Percentiles rank a stretch among this genome's conserved stretches.
phyloP scores from a whole-genome alignment of 108 stramenopile species.

The Mayamaea pseudoterrestris region DNA sequence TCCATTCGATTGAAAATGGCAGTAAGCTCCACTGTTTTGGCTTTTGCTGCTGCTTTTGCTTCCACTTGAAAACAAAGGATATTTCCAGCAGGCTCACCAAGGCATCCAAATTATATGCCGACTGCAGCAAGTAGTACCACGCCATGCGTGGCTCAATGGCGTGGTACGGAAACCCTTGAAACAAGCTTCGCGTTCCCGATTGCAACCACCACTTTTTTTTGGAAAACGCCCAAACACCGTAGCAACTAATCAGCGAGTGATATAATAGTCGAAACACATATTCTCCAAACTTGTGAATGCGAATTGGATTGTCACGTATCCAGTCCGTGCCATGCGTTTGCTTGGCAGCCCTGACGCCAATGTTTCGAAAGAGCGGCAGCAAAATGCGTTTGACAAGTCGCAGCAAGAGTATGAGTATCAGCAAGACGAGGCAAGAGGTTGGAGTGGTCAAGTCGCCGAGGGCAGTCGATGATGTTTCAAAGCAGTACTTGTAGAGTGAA shows the following conservation, averaged over 20 bases:
- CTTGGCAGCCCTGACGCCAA: slow-evolving; percentile 40
- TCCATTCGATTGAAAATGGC: slow-evolving; percentile 43
- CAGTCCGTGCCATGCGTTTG: slow-evolving; percentile 54
- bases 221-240: slow-evolving; percentile 47
- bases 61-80: slow-evolving; percentile 21
- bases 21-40: slow-evolving; percentile 3
- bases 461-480: slow-evolving; percentile 35
- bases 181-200: slow-evolving; percentile 32
- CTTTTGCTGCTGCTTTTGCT: background rate
- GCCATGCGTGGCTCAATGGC: slow-evolving; percentile 61
- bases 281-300: slow-evolving; percentile 78
- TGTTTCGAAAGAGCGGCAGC: slow-evolving; percentile 39
- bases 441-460: slow-evolving; percentile 30
- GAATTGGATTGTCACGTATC: slow-evolving; percentile 41
- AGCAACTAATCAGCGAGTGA: slow-evolving; percentile 46
- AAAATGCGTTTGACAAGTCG: slow-evolving; percentile 43
- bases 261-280: slow-evolving; percentile 73
- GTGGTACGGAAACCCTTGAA: slow-evolving; percentile 47
- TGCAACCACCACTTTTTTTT: slow-evolving; percentile 53
- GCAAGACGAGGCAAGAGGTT: slow-evolving; percentile 14
- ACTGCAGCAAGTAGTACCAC: slow-evolving; percentile 78
- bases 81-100: slow-evolving; percentile 52
- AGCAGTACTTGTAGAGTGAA: slow-evolving; percentile 26
- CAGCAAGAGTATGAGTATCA: slow-evolving; percentile 32
- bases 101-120: slow-evolving; percentile 82